These are phyloP conservation scores for Eucalyptus marginata DNA, from an alignment of 345 rosid species.

Conservation along the genomic window DNA sequence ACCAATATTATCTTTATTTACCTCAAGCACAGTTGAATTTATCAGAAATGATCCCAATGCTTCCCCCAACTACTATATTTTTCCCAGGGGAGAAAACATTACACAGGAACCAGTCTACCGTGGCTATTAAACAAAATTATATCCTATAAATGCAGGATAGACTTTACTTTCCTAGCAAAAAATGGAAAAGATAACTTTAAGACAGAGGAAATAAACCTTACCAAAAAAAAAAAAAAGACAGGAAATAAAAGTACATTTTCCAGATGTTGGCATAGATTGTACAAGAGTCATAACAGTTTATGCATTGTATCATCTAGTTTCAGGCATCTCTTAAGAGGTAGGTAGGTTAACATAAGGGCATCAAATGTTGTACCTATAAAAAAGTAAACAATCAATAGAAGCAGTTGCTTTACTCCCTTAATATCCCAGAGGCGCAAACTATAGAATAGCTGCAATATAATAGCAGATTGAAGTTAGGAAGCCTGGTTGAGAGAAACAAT, in stretches of 20 bases:
- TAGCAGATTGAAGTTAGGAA: neutral
- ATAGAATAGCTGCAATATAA: conserved; percentile 18
- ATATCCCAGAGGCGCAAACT: conserved; percentile 6
- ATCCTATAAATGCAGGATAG: neutral
- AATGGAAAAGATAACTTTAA: neutral
- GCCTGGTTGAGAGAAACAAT: neutral
- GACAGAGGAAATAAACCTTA: neutral
- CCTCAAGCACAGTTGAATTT: neutral
- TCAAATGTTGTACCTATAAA: conserved; percentile 14
- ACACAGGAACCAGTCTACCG: neutral
- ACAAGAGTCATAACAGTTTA: neutral
- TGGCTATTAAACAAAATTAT: neutral
- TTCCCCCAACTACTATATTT: neutral
- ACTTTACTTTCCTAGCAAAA: neutral
- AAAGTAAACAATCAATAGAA: conserved; percentile 13
- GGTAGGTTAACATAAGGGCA: neutral
- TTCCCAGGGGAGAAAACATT: neutral
- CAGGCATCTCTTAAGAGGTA: neutral
- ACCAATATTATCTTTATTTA: neutral
- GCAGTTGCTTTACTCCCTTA: neutral
- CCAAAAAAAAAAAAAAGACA: neutral
- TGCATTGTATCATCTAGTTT: neutral
- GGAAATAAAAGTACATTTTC: neutral
- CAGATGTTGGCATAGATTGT: neutral
- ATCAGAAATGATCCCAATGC: neutral